Percentiles rank a stretch among this genome's conserved stretches.
Conservation (phyloP, 768 basidiomycete genomes). For the Leccinum boreale region DNA sequence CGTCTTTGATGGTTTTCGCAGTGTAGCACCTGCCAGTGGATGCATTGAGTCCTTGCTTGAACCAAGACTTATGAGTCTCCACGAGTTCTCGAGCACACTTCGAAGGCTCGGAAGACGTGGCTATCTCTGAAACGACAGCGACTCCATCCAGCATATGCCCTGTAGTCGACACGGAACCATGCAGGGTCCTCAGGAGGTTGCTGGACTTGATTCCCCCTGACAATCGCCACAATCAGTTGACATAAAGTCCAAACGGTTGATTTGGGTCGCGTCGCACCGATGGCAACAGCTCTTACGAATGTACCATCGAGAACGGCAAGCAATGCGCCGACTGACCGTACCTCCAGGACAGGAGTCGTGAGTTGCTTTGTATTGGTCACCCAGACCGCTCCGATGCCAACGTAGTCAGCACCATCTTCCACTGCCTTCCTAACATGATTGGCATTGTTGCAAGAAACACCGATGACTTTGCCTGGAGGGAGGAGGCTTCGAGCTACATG, state of each 20-base stretch:
- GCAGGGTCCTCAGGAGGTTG: conserved; percentile 73
- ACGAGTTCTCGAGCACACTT: conserved; percentile 46
- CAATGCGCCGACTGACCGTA: conserved; percentile 66
- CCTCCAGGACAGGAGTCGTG: conserved; percentile 61
- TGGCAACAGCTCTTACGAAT: conserved; percentile 71
- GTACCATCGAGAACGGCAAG: conserved; percentile 64
- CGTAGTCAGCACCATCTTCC: conserved; percentile 70
- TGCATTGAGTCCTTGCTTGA: neutral
- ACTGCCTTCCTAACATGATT: conserved; percentile 64
- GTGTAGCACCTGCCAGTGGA: conserved; percentile 17
- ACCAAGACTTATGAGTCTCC: conserved; percentile 36
- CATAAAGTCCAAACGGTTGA: neutral
- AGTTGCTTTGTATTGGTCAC: conserved; percentile 77
- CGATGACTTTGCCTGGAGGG: conserved; percentile 68
- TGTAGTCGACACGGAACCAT: conserved; percentile 61
- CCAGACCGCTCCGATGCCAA: conserved; percentile 87
- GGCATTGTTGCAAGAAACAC: conserved; percentile 71
- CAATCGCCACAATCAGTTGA: neutral
- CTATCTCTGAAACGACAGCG: conserved; percentile 87
- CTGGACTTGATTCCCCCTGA: conserved; percentile 82
- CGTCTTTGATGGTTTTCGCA: conserved; percentile 37
- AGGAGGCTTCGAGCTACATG: conserved; percentile 62
- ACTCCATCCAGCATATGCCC: conserved; percentile 71
- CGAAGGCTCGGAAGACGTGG: conserved; percentile 57
- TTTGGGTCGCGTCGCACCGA: conserved; percentile 51